phyloP scores from a whole-genome alignment of 1,139 yeast genomes.

The Saccharomyces uvarum region DNA sequence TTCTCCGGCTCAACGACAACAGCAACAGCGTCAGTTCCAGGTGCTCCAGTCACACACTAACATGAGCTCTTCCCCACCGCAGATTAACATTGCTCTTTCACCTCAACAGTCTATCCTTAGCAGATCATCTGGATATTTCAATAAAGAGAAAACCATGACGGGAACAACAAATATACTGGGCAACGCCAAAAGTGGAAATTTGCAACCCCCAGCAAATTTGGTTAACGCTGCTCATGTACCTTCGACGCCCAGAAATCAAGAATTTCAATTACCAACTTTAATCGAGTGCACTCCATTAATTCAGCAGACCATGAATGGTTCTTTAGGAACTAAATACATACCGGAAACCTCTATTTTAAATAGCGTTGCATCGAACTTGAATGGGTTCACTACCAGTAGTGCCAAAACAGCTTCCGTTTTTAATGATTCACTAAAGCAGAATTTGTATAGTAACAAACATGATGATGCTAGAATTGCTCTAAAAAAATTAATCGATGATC shows the following conservation, averaged over 20 bases:
- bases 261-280: slow-evolving; percentile 10
- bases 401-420: not conserved
- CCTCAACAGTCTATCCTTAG: not conserved
- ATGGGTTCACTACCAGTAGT: not conserved
- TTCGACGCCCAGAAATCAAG: slow-evolving; percentile 16
- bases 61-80: not conserved
- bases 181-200: not conserved
- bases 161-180: not conserved
- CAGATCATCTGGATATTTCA: not conserved
- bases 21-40: slow-evolving; percentile 13
- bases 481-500: slow-evolving; percentile 23
- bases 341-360: slow-evolving; percentile 5
- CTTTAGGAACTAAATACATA: slow-evolving; percentile 16
- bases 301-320: slow-evolving; percentile 29
- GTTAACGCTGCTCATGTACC: slow-evolving; percentile 9
- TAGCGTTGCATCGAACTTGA: not conserved
- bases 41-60: slow-evolving; percentile 1
- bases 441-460: slow-evolving; percentile 8
- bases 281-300: slow-evolving; percentile 26
- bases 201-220: not conserved
- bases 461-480: slow-evolving; percentile 30
- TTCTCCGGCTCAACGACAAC: slow-evolving; percentile 2
- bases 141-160: not conserved
- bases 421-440: not conserved
- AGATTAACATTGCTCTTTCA: not conserved